Conservation (phyloP, 306 rosid species). For the Vicia villosa region DNA sequence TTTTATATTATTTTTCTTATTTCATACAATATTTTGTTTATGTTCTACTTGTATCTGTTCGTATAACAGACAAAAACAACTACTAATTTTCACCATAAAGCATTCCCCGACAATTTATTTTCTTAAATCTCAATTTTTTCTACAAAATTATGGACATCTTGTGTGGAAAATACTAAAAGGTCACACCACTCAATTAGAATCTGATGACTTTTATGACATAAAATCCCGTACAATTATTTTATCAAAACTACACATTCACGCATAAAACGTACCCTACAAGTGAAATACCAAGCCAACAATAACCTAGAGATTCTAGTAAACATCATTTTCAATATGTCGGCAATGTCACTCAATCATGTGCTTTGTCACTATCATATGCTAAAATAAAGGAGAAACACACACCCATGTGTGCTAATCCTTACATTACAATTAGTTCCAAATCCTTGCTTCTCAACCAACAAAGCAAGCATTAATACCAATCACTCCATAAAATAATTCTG, state of each 20-base stretch:
- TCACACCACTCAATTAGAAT: slow-evolving; percentile 15
- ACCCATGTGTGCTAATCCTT: slow-evolving; percentile 31
- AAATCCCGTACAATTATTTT: not conserved
- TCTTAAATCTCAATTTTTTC: not conserved
- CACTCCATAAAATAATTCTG: not conserved
- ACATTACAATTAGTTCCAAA: not conserved
- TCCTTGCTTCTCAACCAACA: not conserved
- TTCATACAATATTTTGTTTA: not conserved
- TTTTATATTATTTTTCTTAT: not conserved
- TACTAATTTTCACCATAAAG: not conserved
- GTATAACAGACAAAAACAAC: not conserved
- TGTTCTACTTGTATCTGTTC: not conserved
- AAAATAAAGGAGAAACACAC: not conserved
- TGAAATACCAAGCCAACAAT: not conserved
- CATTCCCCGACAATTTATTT: not conserved
- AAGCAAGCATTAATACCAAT: not conserved
- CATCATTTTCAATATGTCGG: slow-evolving; percentile 25
- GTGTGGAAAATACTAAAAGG: not conserved
- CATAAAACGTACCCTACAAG: not conserved
- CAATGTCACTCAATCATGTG: slow-evolving; percentile 36
- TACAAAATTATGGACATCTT: not conserved
- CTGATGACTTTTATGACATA: not conserved
- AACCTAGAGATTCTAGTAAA: not conserved
- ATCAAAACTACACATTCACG: not conserved
- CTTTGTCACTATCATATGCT: slow-evolving; percentile 24